Evolutionary conservation across 78 protist species (phyloP).

Genomic region (Dictyostelium intermedium): DNA sequence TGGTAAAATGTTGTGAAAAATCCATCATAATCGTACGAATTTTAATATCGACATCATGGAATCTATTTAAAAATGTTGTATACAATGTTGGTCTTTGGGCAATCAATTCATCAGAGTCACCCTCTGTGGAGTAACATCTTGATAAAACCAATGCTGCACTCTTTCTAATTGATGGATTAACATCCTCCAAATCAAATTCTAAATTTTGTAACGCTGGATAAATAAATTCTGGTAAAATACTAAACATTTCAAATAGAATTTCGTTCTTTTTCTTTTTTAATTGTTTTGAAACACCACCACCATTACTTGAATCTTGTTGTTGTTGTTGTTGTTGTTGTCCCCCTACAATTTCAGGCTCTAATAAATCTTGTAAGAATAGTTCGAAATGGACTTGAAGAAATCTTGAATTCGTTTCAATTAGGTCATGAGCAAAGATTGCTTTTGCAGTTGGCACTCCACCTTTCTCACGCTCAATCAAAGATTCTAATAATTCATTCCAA

Average conservation of each 20-base stretch:
- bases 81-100: background rate
- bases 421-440: background rate
- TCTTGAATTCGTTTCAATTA: background rate
- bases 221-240: background rate
- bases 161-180: background rate
- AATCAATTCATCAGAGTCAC: background rate
- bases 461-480: slow-evolving; percentile 20
- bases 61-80: slow-evolving; percentile 38
- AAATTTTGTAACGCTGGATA: background rate
- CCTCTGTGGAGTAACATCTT: background rate
- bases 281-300: background rate
- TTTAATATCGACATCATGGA: slow-evolving; percentile 1
- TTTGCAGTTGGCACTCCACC: background rate
- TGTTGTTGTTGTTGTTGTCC: background rate
- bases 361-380: background rate
- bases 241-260: slow-evolving; percentile 19
- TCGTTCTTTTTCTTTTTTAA: slow-evolving; percentile 11
- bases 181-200: slow-evolving; percentile 10
- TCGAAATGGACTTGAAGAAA: background rate
- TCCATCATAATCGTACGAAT: slow-evolving; percentile 54
- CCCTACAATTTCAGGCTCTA: background rate
- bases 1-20: slow-evolving; percentile 1
- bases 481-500: slow-evolving; percentile 2
- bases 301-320: background rate
- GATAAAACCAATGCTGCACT: background rate